Evolutionary conservation across 257 asterid species (phyloP), one percentile per base, ranked within the genome.

Genomic region (Salvia hispanica): DNA sequence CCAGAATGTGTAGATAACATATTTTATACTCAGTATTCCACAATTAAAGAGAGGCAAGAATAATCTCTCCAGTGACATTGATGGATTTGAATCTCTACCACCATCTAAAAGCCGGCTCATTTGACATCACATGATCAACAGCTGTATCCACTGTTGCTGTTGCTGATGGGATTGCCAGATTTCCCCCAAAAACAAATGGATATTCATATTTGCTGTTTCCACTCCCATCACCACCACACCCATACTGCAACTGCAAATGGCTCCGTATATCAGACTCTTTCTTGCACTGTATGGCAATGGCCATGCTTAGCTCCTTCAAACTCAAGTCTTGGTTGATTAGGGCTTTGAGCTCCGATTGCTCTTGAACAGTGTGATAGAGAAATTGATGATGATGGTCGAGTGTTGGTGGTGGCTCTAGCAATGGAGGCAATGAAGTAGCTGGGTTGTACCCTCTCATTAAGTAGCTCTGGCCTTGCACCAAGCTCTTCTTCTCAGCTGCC

Each of bases 401-500:
- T 28, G 60, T 4, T 10, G 72, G 51, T 53, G 76, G 79, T 36
- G 84, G 78, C 16, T 85, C 88, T 28, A 80, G 84, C 69, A 81
- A 62, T 55, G 89, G 83, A 14, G 86, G 84, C 57, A 79, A 33
- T 58, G 83, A 74, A 15, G 57, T 56, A 8, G 9, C 2, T 11
- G 66, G 55, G 67, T 54, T 21, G 72, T 62, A 54, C 0, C 54
- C 18, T 69, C 71, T 80, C 62, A 71, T 58, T 0, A 73, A 8
- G 80, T 72, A 77, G 71, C 64, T 80, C 34, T 77, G 83, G 42
- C 73, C 71, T 64, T 77, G 86, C 15, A 81, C 44, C 53, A 82
- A 62, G 40, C 16, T 65, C 72, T 78, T 83, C 84, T 82, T 88
- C 59, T 85, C 95, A 7, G 64, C 79, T 7, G 77, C 57, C 75